Percentiles rank a stretch among this genome's conserved stretches.
Conservation (phyloP, 805 yeast species). For the Ascoidea tarda region DNA sequence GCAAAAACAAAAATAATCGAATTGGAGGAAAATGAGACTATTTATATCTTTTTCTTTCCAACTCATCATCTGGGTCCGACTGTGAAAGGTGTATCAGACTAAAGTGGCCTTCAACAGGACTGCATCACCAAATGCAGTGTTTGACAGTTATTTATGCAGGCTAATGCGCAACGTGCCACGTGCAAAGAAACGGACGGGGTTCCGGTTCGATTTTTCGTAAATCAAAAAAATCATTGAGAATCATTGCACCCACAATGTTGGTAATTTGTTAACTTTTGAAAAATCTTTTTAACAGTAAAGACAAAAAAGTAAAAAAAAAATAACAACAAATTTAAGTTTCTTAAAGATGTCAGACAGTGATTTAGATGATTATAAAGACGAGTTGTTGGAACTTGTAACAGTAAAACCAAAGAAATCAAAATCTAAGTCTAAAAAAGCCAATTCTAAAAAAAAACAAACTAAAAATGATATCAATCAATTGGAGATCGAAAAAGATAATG, state of each 20-base stretch:
- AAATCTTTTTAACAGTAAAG: not conserved
- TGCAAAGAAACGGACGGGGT: no score
- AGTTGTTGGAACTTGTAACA: not conserved
- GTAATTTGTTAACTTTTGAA: not conserved
- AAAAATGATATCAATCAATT: not conserved
- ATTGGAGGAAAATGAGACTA: no score
- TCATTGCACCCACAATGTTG: no score
- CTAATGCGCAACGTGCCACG: no score
- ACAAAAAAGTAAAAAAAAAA: not conserved
- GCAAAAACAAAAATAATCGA: no score
- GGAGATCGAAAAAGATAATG: not conserved
- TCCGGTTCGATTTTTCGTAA: no score
- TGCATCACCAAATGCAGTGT: no score
- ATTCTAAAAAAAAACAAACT: no score
- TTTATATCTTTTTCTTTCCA: constrained; percentile 24
- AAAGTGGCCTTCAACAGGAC: no score
- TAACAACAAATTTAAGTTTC: not conserved
- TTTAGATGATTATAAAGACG: not conserved
- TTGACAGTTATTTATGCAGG: no score
- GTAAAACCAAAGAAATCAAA: not conserved
- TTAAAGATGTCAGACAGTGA: not conserved
- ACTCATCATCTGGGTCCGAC: constrained; percentile 49
- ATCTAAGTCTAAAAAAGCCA: not conserved
- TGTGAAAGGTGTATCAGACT: no score
- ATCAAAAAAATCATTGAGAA: no score